Base-by-base conservation (phyloP, 108 stramenopile genomes). In the Pseudonitzschia delicatissima region DNA sequence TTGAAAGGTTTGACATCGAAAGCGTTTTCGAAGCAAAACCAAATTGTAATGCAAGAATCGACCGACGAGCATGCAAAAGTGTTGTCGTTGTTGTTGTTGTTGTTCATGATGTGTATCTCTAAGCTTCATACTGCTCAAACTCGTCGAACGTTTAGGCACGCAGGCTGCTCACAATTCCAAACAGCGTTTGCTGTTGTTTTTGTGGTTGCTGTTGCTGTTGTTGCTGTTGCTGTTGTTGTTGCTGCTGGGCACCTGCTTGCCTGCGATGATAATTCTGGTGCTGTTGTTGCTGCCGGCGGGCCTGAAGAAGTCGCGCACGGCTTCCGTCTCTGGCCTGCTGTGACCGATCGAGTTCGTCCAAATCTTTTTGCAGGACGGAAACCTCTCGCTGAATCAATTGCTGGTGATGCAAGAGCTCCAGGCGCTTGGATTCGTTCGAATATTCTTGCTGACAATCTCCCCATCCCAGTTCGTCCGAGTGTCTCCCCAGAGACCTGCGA, bases 271-370 rank as follows among this genome's bases (percentile, higher is more conserved):
- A n/a, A n/a, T n/a, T n/a, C 2, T 23, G 47, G 47, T 39, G 37
- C 21, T 49, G 18, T 20, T 49, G 11, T 49, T 49, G 48, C 11
- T 15, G 40, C 15, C 15, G 11, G 8, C 53, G 53, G 5, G 53
- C 15, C 9, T 28, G 53, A 27, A 55, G 53, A 3, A 55, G 17
- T 12, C 23, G 31, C 5, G 32, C 31, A 27, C 53, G 53, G n/a
- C 53, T 55, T n/a, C 53, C 32, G 2, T 25, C 53, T 18, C n/a
- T n/a, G 13, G 32, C 32, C n/a, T 55, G 53, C n/a, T 55, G 53
- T n/a, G 29, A 27, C 2, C 13, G 0, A 55, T 55, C 20, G 29
- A 55, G 32, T 12, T 55, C 53, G 32, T 33, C 15, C 17, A 55
- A n/a, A 17, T 55, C 29, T n/a, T 55, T 6, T 33, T 55, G 26